Evolutionary conservation across 2,329 filamentous ascomycete species (phyloP).

Genomic region (Fusarium papillatum): DNA sequence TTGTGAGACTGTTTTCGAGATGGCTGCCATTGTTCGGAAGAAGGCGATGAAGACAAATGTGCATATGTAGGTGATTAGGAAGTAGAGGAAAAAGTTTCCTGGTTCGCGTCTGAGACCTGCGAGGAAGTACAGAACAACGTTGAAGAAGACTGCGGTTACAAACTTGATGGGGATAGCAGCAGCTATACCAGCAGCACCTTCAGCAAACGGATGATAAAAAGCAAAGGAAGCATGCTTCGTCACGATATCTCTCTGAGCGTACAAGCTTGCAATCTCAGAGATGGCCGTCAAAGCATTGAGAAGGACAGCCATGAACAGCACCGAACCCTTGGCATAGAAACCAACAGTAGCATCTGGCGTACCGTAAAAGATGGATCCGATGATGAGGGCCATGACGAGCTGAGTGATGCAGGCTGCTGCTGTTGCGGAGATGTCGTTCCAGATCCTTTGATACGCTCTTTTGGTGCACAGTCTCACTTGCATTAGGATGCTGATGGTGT

Average conservation of each 20-base stretch:
- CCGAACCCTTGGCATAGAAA: slow-evolving; percentile 67
- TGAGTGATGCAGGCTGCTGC: slow-evolving; percentile 61
- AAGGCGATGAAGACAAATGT: slow-evolving; percentile 83
- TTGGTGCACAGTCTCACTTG: slow-evolving; percentile 66
- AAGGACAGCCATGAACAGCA: slow-evolving; percentile 72
- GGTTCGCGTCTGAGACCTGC: slow-evolving; percentile 67
- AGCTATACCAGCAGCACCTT: slow-evolving; percentile 67
- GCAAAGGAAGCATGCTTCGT: slow-evolving; percentile 64
- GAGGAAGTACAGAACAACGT: slow-evolving; percentile 71
- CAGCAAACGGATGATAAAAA: slow-evolving; percentile 65
- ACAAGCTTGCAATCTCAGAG: slow-evolving; percentile 63
- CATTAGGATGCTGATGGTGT: slow-evolving; percentile 68
- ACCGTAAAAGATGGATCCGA: slow-evolving; percentile 72
- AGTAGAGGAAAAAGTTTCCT: slow-evolving; percentile 81
- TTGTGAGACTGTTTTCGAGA: slow-evolving; percentile 75
- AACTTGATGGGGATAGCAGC: slow-evolving; percentile 72
- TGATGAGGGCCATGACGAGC: slow-evolving; percentile 69
- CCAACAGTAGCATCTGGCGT: slow-evolving; percentile 62
- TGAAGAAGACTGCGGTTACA: slow-evolving; percentile 62
- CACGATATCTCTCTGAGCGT: slow-evolving; percentile 61
- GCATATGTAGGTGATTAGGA: slow-evolving; percentile 76
- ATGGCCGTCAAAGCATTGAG: slow-evolving; percentile 71
- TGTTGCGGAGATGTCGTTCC: slow-evolving; percentile 64
- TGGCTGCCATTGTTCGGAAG: slow-evolving; percentile 80
- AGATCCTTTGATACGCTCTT: slow-evolving; percentile 65